A percentile compares a stretch with the other conserved stretches of the same genome.
These are phyloP conservation scores for Hansenula lynferdii DNA, from an alignment of 1,139 yeast genomes.

Conservation along the genomic window DNA sequence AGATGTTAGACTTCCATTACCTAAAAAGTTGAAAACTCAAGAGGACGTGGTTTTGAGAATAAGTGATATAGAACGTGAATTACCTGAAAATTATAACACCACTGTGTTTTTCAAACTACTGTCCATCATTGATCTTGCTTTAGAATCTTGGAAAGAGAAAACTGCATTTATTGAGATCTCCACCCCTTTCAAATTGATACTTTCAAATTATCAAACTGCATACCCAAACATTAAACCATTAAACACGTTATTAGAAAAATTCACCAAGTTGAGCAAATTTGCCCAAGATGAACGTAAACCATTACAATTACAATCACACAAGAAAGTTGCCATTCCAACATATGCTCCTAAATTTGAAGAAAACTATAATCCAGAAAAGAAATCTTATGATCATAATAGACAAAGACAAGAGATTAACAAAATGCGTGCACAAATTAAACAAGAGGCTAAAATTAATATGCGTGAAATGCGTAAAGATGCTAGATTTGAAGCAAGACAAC, in stretches of 20 bases:
- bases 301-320: conserved; percentile 80
- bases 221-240: conserved; percentile 23
- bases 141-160: conserved; percentile 56
- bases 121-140: conserved; percentile 24
- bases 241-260: conserved; percentile 31
- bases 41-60: conserved; percentile 11
- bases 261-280: conserved; percentile 48
- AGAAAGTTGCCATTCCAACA: conserved; percentile 79
- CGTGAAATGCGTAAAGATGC: conserved; percentile 90
- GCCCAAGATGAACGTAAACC: conserved; percentile 56
- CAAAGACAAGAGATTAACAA: conserved; percentile 80
- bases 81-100: conserved; percentile 24
- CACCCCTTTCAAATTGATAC: conserved; percentile 22
- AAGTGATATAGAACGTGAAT: conserved; percentile 18
- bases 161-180: conserved; percentile 54
- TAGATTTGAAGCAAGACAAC: conserved; percentile 82
- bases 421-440: conserved; percentile 80
- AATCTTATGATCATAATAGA: conserved; percentile 80
- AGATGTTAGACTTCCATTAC: conserved; percentile 23
- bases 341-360: conserved; percentile 92
- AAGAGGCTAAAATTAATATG: conserved; percentile 83
- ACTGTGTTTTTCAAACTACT: conserved; percentile 27
- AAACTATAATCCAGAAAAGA: conserved; percentile 92
- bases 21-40: conserved; percentile 8
- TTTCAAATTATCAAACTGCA: conserved; percentile 12